Evolutionary conservation across 2,329 filamentous ascomycete genomes (phyloP), one percentile per base, ranked within the genome.

Genomic region (Neophaeococcomyces mojaviensis): DNA sequence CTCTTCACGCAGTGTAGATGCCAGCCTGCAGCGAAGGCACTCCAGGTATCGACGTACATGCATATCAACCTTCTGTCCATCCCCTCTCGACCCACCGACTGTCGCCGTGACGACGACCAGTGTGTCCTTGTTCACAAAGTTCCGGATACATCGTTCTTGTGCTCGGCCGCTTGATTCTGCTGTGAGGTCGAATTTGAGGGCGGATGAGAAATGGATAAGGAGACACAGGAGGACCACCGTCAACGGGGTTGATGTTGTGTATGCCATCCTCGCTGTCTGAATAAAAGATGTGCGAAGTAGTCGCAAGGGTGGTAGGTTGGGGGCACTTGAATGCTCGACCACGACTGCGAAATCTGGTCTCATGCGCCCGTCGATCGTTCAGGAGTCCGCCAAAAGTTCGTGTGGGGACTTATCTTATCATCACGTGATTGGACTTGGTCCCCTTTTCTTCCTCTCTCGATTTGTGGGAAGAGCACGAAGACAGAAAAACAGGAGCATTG

Each of bases 51-150:
- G 22, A 77, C 79, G 54, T 73, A 96, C 90, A 69, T 94, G 84
- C 77, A 98, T 92, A 67, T 97, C 94, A 54, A 97, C 80, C 58
- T 79, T 71, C 80, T 94, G 89, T 44, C 92, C 92, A 73, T 98
- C 92, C 48, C 88, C 90, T 69, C 84, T 86, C 56, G 71, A 71
- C n/a, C 92, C 92, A 64, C 83, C 80, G 47, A 95, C 77, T 49
- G 81, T 95, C 46, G 89, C 86, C 47, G 90, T 97, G 44, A 98
- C 90, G 28, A 97, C 90, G 34, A 98, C 92, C 55, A 98, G 73
- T 54, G 92, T 94, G 63, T 96, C 88, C 68, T 81, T 85, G 51
- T 80, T 78, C 55, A 96, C 89, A 67, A 96, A 98, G 73, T 98
- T 98, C 65, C 90, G 81, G 67, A 98, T 86, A 72, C 92, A 98